A percentile compares a stretch with the other conserved stretches of the same genome.
Evolutionary conservation across 352 stramenopile species (phyloP).

Genomic region (Aphanomyces invadans): DNA sequence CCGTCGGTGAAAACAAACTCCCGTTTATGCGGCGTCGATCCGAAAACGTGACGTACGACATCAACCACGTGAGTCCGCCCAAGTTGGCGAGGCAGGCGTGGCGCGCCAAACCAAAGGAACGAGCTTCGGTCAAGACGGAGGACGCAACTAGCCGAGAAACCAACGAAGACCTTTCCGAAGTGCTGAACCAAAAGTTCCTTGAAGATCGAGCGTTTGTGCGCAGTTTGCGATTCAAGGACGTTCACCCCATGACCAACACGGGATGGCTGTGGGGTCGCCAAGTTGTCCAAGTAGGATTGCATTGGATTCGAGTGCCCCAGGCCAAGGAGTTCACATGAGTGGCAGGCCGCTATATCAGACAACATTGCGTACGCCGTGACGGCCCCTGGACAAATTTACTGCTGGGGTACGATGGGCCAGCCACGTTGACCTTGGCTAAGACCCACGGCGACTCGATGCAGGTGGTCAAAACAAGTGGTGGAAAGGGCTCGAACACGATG

Average conservation of each 20-base stretch:
- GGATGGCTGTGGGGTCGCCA: constrained; percentile 84
- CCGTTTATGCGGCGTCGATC: constrained; percentile 48
- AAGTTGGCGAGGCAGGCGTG: constrained; percentile 37
- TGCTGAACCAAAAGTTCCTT: constrained; percentile 53
- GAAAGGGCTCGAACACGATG: constrained; percentile 26
- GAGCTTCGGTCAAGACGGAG: not conserved
- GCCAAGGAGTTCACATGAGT: not conserved
- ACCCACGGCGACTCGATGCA: no score
- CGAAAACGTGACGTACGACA: constrained; percentile 49
- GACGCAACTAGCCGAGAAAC: not conserved
- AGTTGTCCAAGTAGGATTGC: constrained; percentile 45
- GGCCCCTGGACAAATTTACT: constrained; percentile 72
- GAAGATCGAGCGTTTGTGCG: constrained; percentile 56
- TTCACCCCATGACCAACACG: constrained; percentile 81
- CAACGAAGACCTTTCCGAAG: not conserved
- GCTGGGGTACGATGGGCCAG: constrained; percentile 84
- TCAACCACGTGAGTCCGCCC: constrained; percentile 53
- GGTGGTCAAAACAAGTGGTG: constrained; percentile 35
- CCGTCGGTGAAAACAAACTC: not conserved
- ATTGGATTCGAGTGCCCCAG: not conserved
- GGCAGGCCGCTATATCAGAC: constrained; percentile 55
- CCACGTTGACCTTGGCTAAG: no score
- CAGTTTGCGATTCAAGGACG: constrained; percentile 55
- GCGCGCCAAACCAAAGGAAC: not conserved
- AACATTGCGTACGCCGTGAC: constrained; percentile 84